Evolutionary conservation across 129 eudicot species (phyloP).

Genomic region (Rutidosis leptorrhynchoides): DNA sequence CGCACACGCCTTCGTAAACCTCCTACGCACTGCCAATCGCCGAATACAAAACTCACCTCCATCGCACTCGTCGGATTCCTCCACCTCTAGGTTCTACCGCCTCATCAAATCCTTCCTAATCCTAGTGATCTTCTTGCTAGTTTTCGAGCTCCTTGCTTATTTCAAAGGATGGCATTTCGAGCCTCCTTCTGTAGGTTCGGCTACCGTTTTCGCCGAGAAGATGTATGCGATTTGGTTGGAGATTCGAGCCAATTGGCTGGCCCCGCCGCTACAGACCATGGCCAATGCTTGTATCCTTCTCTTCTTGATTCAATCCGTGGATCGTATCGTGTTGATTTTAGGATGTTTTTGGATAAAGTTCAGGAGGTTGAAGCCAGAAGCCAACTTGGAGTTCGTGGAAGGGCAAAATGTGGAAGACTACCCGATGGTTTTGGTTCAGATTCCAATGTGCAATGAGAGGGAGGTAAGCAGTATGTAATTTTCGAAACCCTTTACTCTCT

Average conservation of each 20-base stretch:
- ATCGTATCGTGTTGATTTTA: constrained; percentile 62
- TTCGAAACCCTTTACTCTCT: no score
- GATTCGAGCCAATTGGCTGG: constrained; percentile 68
- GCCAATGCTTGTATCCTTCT: constrained; percentile 60
- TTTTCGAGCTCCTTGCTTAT: constrained; percentile 68
- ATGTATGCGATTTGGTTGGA: constrained; percentile 62
- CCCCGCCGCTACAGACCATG: constrained; percentile 68
- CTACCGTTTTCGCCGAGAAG: no score
- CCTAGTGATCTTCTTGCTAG: constrained; percentile 49
- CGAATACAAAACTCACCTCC: no score
- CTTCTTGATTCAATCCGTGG: constrained; percentile 72
- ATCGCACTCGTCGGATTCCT: no score
- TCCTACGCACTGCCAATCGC: no score
- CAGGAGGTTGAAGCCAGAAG: constrained; percentile 56
- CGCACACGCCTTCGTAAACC: no score
- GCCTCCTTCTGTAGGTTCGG: constrained; percentile 48
- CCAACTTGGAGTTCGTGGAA: no score
- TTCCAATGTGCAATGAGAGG: no score
- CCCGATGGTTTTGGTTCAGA: constrained; percentile 57
- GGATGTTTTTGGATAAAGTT: constrained; percentile 80
- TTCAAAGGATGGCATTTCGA: constrained; percentile 64
- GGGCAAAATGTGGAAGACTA: no score
- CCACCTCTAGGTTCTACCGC: no score
- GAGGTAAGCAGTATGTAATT: no score
- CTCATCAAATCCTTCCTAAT: no score